Conservation (phyloP, 2,329 filamentous ascomycete species). For the Aspergillus fumigatus region DNA sequence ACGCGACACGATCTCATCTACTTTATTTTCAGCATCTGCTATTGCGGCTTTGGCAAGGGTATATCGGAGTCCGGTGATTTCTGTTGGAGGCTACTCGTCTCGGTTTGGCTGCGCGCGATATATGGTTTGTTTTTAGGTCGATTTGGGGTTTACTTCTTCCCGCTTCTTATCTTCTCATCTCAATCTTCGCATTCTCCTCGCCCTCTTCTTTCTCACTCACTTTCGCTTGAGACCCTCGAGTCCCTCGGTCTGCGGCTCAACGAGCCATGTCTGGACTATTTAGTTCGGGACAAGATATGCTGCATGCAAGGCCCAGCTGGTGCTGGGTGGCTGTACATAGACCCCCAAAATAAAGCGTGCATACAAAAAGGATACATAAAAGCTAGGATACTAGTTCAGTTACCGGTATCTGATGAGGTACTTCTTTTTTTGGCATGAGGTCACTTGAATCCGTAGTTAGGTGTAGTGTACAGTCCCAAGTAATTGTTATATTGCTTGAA, state of each 20-base stretch:
- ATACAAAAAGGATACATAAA: neutral
- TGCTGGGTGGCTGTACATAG: neutral
- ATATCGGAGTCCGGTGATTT: neutral
- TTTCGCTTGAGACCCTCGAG: neutral
- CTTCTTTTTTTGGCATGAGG: neutral
- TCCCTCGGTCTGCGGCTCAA: neutral
- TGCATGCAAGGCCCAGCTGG: neutral
- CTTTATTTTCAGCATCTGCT: neutral
- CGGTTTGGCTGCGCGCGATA: neutral
- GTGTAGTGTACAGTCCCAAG: neutral
- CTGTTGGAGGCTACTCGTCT: neutral
- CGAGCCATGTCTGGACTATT: neutral
- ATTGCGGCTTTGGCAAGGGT: neutral
- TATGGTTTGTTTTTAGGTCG: neutral
- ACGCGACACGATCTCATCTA: neutral
- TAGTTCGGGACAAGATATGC: neutral
- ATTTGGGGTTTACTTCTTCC: neutral
- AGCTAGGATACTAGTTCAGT: neutral
- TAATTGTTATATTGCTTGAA: neutral
- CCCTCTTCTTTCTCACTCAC: neutral
- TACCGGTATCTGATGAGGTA: neutral
- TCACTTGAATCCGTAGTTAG: neutral
- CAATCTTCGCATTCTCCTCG: neutral
- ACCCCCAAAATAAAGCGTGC: neutral
- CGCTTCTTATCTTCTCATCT: neutral